Conservation (phyloP, 2,329 filamentous ascomycete species). For the Alternaria dauci region DNA sequence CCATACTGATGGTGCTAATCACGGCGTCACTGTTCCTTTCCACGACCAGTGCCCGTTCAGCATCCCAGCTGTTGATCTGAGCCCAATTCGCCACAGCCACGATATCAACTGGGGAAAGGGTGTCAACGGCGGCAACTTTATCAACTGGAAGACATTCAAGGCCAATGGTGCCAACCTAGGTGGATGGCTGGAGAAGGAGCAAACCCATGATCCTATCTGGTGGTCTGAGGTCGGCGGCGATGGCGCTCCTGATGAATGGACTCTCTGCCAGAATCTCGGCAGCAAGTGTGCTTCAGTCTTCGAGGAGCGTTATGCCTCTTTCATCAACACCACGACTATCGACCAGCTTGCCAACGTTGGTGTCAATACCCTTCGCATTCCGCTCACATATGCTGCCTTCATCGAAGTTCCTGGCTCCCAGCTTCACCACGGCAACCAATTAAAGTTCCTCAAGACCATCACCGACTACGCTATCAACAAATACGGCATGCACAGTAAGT, state of each 20-base stretch:
- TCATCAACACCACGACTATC: slow-evolving; percentile 40
- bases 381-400: slow-evolving; percentile 51
- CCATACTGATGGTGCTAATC: neutral
- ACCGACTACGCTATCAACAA: slow-evolving; percentile 48
- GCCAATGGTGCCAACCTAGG: slow-evolving; percentile 40
- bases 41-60: neutral
- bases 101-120: neutral
- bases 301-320: slow-evolving; percentile 43
- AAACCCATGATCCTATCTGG: slow-evolving; percentile 29
- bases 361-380: slow-evolving; percentile 48
- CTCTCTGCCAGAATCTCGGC: slow-evolving; percentile 43
- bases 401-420: slow-evolving; percentile 45
- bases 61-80: neutral
- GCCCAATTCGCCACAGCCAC: neutral
- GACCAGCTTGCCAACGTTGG: slow-evolving; percentile 44
- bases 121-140: neutral
- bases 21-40: neutral
- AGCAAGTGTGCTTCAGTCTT: slow-evolving; percentile 39
- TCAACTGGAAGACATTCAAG: slow-evolving; percentile 30
- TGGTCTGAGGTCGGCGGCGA: slow-evolving; percentile 1
- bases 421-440: slow-evolving; percentile 48
- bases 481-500: slow-evolving; percentile 44
- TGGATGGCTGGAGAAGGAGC: slow-evolving; percentile 47
- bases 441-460: slow-evolving; percentile 38
- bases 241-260: slow-evolving; percentile 47